Conservation (phyloP, 495 filamentous ascomycete genomes). For the Zalerion maritima region DNA sequence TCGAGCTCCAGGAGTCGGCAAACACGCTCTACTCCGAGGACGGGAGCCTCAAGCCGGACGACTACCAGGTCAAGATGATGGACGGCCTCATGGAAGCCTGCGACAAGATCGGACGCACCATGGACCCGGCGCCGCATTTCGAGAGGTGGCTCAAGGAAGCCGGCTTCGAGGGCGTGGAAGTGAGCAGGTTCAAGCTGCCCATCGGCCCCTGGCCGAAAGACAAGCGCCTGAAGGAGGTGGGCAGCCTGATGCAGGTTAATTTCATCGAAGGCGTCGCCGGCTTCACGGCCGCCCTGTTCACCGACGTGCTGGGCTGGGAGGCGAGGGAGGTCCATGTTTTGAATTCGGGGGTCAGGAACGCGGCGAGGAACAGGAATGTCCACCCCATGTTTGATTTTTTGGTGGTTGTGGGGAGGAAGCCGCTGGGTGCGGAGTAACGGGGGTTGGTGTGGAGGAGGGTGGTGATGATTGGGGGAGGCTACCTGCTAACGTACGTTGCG, state of each 20-base stretch:
- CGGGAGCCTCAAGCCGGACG: slow-evolving; percentile 10
- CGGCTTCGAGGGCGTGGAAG: slow-evolving; percentile 5
- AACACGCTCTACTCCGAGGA: slow-evolving; percentile 14
- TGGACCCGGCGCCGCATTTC: slow-evolving; percentile 2
- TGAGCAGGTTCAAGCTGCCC: slow-evolving; percentile 6
- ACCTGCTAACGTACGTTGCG: no score
- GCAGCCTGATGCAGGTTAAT: slow-evolving; percentile 2
- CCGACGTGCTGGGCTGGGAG: slow-evolving; percentile 7
- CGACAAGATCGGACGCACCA: slow-evolving; percentile 1
- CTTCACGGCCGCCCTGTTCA: slow-evolving; percentile 5
- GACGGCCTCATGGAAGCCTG: slow-evolving; percentile 3
- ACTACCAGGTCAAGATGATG: slow-evolving; percentile 1
- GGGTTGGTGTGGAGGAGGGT: no score
- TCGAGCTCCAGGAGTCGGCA: slow-evolving; percentile 6
- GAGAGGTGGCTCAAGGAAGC: slow-evolving; percentile 5
- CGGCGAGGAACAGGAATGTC: no score
- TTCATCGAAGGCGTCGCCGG: slow-evolving; percentile 6
- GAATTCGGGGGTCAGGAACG: no score
- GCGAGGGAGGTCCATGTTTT: slow-evolving; percentile 9
- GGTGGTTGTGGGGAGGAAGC: no score
- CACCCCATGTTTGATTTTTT: no score
- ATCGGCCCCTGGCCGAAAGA: slow-evolving; percentile 9
- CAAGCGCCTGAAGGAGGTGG: slow-evolving; percentile 3
- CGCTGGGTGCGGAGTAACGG: no score
- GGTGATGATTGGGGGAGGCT: no score